Evolutionary conservation across 108 stramenopile genomes (phyloP).

Genomic region (Pseudonitzschia pungens): DNA sequence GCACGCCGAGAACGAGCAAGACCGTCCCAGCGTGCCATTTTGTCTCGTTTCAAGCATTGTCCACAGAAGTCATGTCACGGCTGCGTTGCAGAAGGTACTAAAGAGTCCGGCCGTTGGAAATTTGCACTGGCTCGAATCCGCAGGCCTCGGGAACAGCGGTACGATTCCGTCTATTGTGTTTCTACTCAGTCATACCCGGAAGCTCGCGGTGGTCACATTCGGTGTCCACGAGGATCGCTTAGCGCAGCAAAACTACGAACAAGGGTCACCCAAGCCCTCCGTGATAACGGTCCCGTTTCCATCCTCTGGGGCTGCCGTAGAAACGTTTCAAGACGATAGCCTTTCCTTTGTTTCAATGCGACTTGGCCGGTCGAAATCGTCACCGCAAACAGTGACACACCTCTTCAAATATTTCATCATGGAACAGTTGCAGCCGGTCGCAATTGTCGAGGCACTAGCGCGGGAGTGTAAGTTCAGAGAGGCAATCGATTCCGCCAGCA

Average conservation of each 20-base stretch:
- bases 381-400: background rate
- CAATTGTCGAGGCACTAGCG: constrained; percentile 32
- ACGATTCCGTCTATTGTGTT: constrained; percentile 16
- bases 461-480: constrained; percentile 18
- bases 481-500: constrained; percentile 25
- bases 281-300: constrained; percentile 28
- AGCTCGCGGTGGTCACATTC: constrained; percentile 19
- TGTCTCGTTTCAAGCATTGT: constrained; percentile 10
- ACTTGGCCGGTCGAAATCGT: background rate
- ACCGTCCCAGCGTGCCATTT: background rate
- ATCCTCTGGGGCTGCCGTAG: constrained; percentile 21
- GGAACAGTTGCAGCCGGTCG: constrained; percentile 31
- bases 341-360: constrained; percentile 20
- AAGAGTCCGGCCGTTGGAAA: constrained; percentile 4
- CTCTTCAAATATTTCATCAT: constrained; percentile 20
- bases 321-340: constrained; percentile 14
- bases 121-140: constrained; percentile 24
- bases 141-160: background rate
- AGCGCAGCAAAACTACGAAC: background rate
- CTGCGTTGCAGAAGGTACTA: background rate
- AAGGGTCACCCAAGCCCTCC: constrained; percentile 8
- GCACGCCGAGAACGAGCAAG: background rate
- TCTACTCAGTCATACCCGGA: constrained; percentile 4
- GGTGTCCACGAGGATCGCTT: background rate
- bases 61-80: constrained; percentile 18